Conservation (phyloP, 23 red algal species). For the Cyanidiococcus yangmingshanensis region DNA sequence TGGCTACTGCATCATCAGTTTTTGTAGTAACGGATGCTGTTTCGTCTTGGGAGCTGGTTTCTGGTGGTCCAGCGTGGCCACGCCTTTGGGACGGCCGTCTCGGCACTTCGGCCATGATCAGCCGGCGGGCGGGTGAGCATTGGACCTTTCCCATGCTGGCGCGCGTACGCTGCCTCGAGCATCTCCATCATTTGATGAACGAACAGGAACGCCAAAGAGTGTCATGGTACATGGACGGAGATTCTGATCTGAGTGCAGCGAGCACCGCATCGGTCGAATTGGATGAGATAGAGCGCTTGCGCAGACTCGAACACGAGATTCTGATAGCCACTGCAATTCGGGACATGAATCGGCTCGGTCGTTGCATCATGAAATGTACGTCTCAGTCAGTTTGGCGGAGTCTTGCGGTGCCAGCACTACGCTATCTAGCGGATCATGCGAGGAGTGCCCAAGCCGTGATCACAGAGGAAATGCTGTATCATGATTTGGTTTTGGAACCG, state of each 20-base stretch:
- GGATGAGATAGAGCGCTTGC: not conserved
- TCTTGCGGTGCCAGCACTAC: not conserved
- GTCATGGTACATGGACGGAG: not conserved
- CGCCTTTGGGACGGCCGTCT: not conserved
- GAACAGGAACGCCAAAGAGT: not conserved
- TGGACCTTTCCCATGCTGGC: conserved; percentile 14
- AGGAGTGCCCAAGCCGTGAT: not conserved
- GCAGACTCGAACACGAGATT: not conserved
- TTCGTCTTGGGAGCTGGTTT: not conserved
- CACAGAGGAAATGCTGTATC: not conserved
- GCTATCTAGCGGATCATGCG: not conserved
- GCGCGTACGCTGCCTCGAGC: not conserved
- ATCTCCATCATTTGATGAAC: not conserved
- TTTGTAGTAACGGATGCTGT: not conserved
- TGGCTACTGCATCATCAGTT: not conserved
- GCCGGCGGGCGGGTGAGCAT: not conserved
- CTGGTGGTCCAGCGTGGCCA: not conserved
- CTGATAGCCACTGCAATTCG: not conserved
- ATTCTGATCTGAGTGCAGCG: not conserved
- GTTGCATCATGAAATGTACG: not conserved
- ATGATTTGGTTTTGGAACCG: not conserved
- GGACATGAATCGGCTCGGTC: not conserved
- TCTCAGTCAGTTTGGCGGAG: not conserved
- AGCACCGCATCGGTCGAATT: not conserved
- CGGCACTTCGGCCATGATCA: not conserved